Conservation (phyloP, 768 basidiomycete species). For the Arthromyces matolae region DNA sequence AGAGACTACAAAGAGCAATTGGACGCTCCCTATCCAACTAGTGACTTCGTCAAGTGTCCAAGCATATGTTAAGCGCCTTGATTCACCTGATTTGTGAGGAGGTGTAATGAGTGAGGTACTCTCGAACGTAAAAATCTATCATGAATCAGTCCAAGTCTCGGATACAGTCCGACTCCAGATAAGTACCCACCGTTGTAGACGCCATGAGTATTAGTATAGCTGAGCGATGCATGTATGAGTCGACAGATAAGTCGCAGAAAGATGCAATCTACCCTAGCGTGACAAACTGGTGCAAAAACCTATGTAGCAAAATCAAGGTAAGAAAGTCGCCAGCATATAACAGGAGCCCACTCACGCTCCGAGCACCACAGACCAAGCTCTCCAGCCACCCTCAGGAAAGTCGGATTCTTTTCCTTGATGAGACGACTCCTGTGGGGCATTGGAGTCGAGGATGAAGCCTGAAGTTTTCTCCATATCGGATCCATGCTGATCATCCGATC, state of each 20-base stretch:
- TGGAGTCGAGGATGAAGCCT: too few species aligned
- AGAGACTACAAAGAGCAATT: slow-evolving; percentile 43
- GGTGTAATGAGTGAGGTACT: slow-evolving; percentile 29
- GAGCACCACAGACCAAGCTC: slow-evolving; percentile 40
- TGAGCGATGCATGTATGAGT: neutral
- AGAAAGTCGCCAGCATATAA: too few species aligned
- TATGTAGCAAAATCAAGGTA: neutral
- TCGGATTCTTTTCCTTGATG: too few species aligned
- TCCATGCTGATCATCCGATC: too few species aligned
- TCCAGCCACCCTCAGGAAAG: slow-evolving; percentile 37
- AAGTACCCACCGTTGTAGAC: slow-evolving; percentile 11
- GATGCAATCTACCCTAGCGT: slow-evolving; percentile 1
- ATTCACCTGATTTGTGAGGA: slow-evolving; percentile 25
- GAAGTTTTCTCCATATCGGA: too few species aligned
- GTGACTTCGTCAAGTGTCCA: neutral
- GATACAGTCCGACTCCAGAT: too few species aligned
- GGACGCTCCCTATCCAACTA: slow-evolving; percentile 45
- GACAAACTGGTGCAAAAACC: slow-evolving; percentile 6
- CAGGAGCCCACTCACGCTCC: slow-evolving; percentile 38
- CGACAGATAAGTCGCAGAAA: neutral
- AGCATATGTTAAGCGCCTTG: slow-evolving; percentile 9
- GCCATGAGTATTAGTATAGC: slow-evolving; percentile 4
- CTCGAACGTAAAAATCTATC: slow-evolving; percentile 41
- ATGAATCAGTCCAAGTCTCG: neutral
- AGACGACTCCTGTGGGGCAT: too few species aligned